A percentile compares a stretch with the other conserved stretches of the same genome.
Evolutionary conservation across 441 rosid species (phyloP).

Genomic region (Arabidopsis hybrid): DNA sequence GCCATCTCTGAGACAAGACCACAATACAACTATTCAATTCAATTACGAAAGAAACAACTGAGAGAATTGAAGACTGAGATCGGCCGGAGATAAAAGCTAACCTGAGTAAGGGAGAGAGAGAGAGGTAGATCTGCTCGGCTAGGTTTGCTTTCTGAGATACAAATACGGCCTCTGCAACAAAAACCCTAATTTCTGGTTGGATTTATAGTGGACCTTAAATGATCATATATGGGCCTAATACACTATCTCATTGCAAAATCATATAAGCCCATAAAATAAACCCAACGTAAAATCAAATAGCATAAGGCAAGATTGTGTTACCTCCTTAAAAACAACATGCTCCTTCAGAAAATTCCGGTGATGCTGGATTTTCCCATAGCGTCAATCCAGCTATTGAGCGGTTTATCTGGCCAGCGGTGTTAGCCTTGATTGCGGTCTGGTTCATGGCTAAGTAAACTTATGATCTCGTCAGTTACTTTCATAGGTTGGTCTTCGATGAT

Average conservation of each 20-base stretch:
- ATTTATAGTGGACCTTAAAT: not conserved
- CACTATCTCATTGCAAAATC: not conserved
- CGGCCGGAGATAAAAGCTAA: not conserved
- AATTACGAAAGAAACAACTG: not conserved
- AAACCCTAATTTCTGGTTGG: slow-evolving; percentile 16
- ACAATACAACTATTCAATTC: not conserved
- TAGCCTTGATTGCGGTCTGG: no score
- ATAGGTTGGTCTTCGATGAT: no score
- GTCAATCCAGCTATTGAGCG: no score
- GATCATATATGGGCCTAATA: slow-evolving; percentile 22
- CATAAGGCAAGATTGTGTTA: slow-evolving; percentile 46
- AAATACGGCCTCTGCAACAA: slow-evolving; percentile 5
- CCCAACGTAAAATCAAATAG: slow-evolving; percentile 27
- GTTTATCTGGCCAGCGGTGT: no score
- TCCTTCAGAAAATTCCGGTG: slow-evolving; percentile 89
- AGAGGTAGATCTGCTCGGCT: slow-evolving; percentile 29
- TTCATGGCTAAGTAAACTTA: no score
- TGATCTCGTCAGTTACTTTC: no score
- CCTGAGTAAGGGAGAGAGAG: not conserved
- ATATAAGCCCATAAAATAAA: not conserved
- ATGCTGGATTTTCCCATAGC: slow-evolving; percentile 50
- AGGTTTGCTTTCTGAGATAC: slow-evolving; percentile 15
- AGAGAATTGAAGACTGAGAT: not conserved
- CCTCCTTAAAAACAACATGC: slow-evolving; percentile 97
- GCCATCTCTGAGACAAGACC: slow-evolving; percentile 68